Percentiles rank a stretch among this genome's conserved stretches.
Conservation (phyloP, 2,329 filamentous ascomycete species). For the Aspergillus aculeatus region DNA sequence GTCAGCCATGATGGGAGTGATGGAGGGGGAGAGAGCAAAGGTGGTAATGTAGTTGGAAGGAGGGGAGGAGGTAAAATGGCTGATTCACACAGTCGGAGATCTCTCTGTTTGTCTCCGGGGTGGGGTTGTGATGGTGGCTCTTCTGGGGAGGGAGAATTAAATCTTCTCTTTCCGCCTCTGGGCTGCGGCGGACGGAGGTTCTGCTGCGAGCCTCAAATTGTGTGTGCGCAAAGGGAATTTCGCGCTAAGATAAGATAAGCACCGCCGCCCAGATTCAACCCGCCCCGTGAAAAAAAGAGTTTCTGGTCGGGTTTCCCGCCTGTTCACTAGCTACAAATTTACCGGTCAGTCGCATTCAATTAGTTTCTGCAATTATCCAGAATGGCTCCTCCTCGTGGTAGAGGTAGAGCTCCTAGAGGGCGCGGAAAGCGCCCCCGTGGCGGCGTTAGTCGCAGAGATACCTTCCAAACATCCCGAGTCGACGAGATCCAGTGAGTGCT, state of each 20-base stretch:
- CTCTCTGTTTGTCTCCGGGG: slow-evolving; percentile 26
- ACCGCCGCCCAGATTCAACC: slow-evolving; percentile 7
- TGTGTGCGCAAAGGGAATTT: slow-evolving; percentile 46
- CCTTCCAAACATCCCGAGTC: slow-evolving; percentile 40
- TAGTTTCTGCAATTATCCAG: background rate
- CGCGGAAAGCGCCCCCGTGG: slow-evolving; percentile 33
- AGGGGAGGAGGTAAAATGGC: background rate
- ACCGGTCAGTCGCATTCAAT: background rate
- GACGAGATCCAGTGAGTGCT: slow-evolving; percentile 39
- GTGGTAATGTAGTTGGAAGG: background rate
- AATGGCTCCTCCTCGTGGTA: slow-evolving; percentile 32
- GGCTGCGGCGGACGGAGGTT: slow-evolving; percentile 22
- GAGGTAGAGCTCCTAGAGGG: slow-evolving; percentile 30
- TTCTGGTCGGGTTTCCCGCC: background rate
- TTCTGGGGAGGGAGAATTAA: slow-evolving; percentile 22
- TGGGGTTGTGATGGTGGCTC: slow-evolving; percentile 28
- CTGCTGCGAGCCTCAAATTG: slow-evolving; percentile 37
- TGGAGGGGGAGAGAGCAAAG: slow-evolving; percentile 23
- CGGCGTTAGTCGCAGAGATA: slow-evolving; percentile 23
- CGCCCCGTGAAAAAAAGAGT: slow-evolving; percentile 10
- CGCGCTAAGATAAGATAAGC: slow-evolving; percentile 51
- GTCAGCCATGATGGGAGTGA: slow-evolving; percentile 68
- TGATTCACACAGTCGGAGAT: slow-evolving; percentile 14
- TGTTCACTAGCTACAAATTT: background rate
- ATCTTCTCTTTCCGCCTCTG: slow-evolving; percentile 27